A percentile compares a stretch with the other conserved stretches of the same genome.
These are phyloP conservation scores for sunflower (Helianthus annuus) DNA, from an alignment of 129 eudicot genomes.

Conservation along the genomic window HanXRQr2.0-SUNRISE NC_035446.2:74587687-74588186, in stretches of 20 bases:
- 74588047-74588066: conserved; percentile 79
- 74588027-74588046: conserved; percentile 97
- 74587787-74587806: conserved; percentile 25
- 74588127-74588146: conserved; percentile 80
- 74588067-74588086: conserved; percentile 77
- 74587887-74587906: conserved; percentile 16
- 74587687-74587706: no score
- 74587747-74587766: conserved; percentile 6
- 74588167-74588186: conserved; percentile 83
- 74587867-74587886: conserved; percentile 31
- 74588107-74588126: conserved; percentile 56
- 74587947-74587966: conserved; percentile 15
- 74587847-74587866: no score
- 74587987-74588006: conserved; percentile 63
- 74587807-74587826: conserved; percentile 36
- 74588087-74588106: conserved; percentile 10
- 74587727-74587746: not conserved
- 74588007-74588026: conserved; percentile 69
- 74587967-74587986: conserved; percentile 61
- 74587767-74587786: conserved; percentile 7
- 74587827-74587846: conserved; percentile 36
- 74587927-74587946: conserved; percentile 21
- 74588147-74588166: conserved; percentile 95
- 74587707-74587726: not conserved
- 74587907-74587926: conserved; percentile 25